These are phyloP conservation scores for Penstemon barbatus DNA, from an alignment of 257 asterid genomes.

Conservation along the genomic window DNA sequence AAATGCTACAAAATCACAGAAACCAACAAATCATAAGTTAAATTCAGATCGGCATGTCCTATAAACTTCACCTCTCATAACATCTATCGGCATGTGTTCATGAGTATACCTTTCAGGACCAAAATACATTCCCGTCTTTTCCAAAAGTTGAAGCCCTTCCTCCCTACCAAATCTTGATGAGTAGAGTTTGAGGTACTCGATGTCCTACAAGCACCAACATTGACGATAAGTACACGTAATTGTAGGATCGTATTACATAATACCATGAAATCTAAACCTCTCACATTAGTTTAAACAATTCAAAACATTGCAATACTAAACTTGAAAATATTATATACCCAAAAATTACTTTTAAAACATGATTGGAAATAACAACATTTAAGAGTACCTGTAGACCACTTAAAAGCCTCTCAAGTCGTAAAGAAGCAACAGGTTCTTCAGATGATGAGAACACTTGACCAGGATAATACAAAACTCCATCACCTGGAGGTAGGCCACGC, in stretches of 20 bases:
- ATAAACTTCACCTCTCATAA: slow-evolving; percentile 87
- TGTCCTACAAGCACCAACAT: slow-evolving; percentile 47
- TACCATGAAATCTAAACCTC: neutral
- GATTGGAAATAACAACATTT: neutral
- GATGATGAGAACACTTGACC: slow-evolving; percentile 97
- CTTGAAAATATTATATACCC: slow-evolving; percentile 1
- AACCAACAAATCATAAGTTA: slow-evolving; percentile 19
- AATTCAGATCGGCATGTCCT: slow-evolving; percentile 66
- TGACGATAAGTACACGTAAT: neutral
- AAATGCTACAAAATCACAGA: slow-evolving; percentile 8
- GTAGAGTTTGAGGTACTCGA: slow-evolving; percentile 83
- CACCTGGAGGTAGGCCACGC: slow-evolving; percentile 99
- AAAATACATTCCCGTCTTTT: slow-evolving; percentile 76
- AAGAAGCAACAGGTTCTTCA: slow-evolving; percentile 81
- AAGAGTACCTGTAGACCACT: slow-evolving; percentile 90
- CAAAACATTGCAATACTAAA: neutral
- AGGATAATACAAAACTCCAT: slow-evolving; percentile 92
- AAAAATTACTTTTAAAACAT: slow-evolving; percentile 7
- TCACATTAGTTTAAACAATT: neutral
- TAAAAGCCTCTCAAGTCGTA: slow-evolving; percentile 88
- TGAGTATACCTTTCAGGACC: slow-evolving; percentile 89
- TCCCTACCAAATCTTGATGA: slow-evolving; percentile 83
- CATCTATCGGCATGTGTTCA: slow-evolving; percentile 82
- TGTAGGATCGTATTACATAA: neutral
- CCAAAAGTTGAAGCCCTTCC: slow-evolving; percentile 77